These are phyloP conservation scores for Ananas comosus DNA, from an alignment of 176 grass and related monocot genomes.

Conservation along the genomic window DNA sequence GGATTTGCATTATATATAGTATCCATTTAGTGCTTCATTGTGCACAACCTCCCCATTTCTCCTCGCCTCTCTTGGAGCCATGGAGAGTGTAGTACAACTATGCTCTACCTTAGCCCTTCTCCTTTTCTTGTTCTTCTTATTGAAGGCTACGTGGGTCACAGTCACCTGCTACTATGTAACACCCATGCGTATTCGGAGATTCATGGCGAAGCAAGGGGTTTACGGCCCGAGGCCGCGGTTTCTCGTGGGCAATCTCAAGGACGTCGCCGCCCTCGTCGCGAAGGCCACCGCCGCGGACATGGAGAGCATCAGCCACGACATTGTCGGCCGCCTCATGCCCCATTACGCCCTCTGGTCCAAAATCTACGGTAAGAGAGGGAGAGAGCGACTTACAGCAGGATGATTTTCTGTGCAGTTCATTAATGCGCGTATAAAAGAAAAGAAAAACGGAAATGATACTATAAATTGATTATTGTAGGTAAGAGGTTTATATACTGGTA, in stretches of 20 bases:
- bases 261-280: conserved; percentile 41
- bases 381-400: too few species aligned
- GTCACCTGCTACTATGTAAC: conserved; percentile 61
- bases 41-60: neutral
- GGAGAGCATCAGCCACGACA: conserved; percentile 59
- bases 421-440: too few species aligned
- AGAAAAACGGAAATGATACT: too few species aligned
- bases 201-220: conserved; percentile 70
- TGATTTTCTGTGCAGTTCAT: too few species aligned
- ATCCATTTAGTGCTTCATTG: neutral
- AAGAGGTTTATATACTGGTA: conserved; percentile 81
- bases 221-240: conserved; percentile 35
- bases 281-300: conserved; percentile 53
- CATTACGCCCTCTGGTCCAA: conserved; percentile 80
- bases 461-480: conserved; percentile 50
- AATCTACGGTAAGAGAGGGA: conserved; percentile 37
- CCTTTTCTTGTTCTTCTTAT: conserved; percentile 28
- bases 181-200: conserved; percentile 45
- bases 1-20: neutral
- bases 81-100: conserved; percentile 5
- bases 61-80: neutral
- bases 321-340: conserved; percentile 81
- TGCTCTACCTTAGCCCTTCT: conserved; percentile 2
- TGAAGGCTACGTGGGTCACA: conserved; percentile 49
- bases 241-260: conserved; percentile 66